These are phyloP conservation scores for Hebeloma cylindrosporum DNA, from an alignment of 768 basidiomycete genomes.

Conservation along the genomic window DNA sequence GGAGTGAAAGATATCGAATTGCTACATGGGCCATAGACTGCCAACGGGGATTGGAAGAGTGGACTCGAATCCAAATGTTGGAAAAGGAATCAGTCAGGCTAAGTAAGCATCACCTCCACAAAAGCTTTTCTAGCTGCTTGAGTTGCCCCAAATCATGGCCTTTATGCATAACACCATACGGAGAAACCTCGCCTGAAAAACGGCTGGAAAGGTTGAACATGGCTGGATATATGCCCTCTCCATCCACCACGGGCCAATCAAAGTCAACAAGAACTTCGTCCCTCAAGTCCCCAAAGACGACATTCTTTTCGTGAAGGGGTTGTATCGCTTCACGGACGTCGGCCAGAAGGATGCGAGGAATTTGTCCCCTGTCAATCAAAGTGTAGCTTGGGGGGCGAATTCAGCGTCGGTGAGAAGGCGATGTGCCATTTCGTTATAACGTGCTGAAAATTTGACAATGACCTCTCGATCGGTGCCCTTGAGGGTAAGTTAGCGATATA, in stretches of 20 bases:
- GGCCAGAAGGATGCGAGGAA: constrained; percentile 8
- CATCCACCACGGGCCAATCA: constrained; percentile 28
- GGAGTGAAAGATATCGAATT: too few relatives aligned
- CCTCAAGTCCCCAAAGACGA: constrained; percentile 32
- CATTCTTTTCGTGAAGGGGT: constrained; percentile 15
- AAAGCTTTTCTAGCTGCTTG: too few relatives aligned
- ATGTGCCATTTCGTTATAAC: constrained; percentile 20
- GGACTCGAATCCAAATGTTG: too few relatives aligned
- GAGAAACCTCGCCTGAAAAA: constrained; percentile 13
- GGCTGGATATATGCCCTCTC: constrained; percentile 24
- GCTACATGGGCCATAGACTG: too few relatives aligned
- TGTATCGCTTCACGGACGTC: constrained; percentile 13
- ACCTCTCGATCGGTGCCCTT: constrained; percentile 14
- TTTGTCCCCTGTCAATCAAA: constrained; percentile 24
- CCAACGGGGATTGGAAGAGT: too few relatives aligned
- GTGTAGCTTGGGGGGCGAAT: constrained; percentile 20
- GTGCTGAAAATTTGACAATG: constrained; percentile 24
- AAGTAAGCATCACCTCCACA: too few relatives aligned
- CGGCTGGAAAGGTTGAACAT: constrained; percentile 15
- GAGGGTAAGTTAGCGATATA: constrained; percentile 19
- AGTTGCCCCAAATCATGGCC: too few relatives aligned
- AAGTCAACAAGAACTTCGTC: constrained; percentile 27
- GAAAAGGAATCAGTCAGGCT: too few relatives aligned
- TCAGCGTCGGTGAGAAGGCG: constrained; percentile 14
- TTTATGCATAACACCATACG: constrained; percentile 20